Base-by-base conservation (phyloP, 768 basidiomycete species). In the Boletus huronensis region DNA sequence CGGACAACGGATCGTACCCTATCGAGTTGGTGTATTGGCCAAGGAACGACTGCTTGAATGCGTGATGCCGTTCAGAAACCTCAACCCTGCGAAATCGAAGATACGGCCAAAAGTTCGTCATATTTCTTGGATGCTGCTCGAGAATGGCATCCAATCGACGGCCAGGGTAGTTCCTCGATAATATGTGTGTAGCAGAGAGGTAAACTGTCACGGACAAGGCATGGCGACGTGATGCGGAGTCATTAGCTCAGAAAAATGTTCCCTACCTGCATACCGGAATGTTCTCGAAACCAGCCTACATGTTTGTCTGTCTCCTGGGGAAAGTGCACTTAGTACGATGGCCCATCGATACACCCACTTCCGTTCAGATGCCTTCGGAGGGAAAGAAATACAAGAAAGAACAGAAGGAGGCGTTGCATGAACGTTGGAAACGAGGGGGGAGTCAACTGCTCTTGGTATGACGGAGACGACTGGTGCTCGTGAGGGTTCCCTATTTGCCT, bases 91-190 rank as follows among this genome's bases (percentile, higher is more conserved):
- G 80, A 21, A 72, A 62, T 26, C 68, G 69, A 32, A 89, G 74
- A 65, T 90, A 90, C 7, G 88, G 86, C 89, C 89, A 91, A 64
- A 85, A 73, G 58, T 90, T 82, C 1, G 77, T 81, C 70, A 77
- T 82, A 17, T 73, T 75, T 21, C 54, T 68, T 16, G 78, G 67
- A 59, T 80, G 70, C 11, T 66, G 64, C 42, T 69, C 54, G 45
- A 81, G 55, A 7, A 82, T 48, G 1, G 57, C 34, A 17, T 71
- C 69, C 40, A 83, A 69, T 42, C 86, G 79, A 25, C 56, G 59
- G 8, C 88, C 88, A 23, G 73, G 41, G 61, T 80, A 88, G 16
- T 73, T 53, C 23, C 68, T 72, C 16, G 48, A 57, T 9, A 90
- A 74, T 34, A 79, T 77, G 49, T 76, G 68, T 13, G 65, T 62